These are phyloP conservation scores for Wilcoxina mikolae DNA, from an alignment of 495 filamentous ascomycete genomes.

Conservation along the genomic window DNA sequence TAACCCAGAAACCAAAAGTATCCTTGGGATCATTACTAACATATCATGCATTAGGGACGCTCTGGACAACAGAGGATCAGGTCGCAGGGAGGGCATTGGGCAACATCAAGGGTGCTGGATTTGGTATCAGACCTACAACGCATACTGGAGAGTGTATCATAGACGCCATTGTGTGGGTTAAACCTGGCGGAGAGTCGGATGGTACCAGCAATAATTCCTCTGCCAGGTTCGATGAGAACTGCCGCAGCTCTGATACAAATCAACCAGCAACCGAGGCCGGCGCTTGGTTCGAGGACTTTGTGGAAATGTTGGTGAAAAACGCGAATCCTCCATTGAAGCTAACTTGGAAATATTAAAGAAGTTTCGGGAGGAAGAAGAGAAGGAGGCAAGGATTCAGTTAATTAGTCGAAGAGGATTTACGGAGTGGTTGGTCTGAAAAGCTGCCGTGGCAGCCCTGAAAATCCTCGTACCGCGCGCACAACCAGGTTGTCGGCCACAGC, in stretches of 20 bases:
- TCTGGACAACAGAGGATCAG: slow-evolving; percentile 27
- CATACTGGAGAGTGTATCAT: slow-evolving; percentile 37
- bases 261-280: slow-evolving; percentile 45
- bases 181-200: slow-evolving; percentile 46
- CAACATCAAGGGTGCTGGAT: slow-evolving; percentile 30
- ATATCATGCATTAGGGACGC: slow-evolving; percentile 12
- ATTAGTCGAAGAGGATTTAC: background rate
- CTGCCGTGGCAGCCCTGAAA: too few relatives aligned
- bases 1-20: background rate
- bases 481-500: too few relatives aligned
- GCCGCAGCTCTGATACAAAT: slow-evolving; percentile 36
- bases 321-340: slow-evolving; percentile 31
- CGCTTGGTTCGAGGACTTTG: slow-evolving; percentile 45
- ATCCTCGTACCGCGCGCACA: too few relatives aligned
- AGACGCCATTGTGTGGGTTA: slow-evolving; percentile 47
- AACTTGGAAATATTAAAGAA: slow-evolving; percentile 8
- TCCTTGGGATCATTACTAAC: background rate
- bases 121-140: slow-evolving; percentile 39
- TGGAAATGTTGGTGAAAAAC: slow-evolving; percentile 36
- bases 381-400: background rate
- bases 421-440: too few relatives aligned
- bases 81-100: slow-evolving; percentile 39
- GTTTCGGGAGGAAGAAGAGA: too few relatives aligned
- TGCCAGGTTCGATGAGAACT: slow-evolving; percentile 40
- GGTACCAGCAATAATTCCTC: slow-evolving; percentile 38